Evolutionary conservation across 2,329 filamentous ascomycete genomes (phyloP).

Genomic region (Sporothrix pseudoabietina): DNA sequence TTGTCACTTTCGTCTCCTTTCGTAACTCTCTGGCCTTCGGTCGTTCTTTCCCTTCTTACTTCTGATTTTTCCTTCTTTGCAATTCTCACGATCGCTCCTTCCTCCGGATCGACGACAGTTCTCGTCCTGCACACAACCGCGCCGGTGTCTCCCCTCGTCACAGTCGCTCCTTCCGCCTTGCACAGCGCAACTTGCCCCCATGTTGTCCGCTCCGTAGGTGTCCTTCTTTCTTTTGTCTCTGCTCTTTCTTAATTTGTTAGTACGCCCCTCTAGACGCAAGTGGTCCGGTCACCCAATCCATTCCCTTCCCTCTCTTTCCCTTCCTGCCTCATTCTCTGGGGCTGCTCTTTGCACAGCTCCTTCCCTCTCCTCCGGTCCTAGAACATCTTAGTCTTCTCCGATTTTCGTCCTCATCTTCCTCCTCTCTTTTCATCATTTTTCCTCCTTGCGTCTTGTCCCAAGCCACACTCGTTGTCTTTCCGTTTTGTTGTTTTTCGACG

Average conservation of each 20-base stretch:
- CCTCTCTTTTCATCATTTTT: neutral
- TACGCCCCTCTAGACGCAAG: neutral
- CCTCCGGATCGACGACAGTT: neutral
- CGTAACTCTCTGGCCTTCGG: neutral
- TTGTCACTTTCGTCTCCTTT: neutral
- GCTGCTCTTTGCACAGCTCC: neutral
- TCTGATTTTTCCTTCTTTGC: neutral
- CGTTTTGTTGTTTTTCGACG: neutral
- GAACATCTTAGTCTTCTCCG: neutral
- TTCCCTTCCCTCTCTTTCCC: neutral
- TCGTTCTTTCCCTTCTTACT: neutral
- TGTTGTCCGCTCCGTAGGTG: slow-evolving; percentile 8
- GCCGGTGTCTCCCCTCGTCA: neutral
- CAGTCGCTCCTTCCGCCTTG: neutral
- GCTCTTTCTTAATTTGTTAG: neutral
- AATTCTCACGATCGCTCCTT: slow-evolving; percentile 2
- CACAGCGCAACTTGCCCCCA: neutral
- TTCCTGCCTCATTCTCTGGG: neutral
- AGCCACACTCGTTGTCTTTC: neutral
- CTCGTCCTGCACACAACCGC: neutral
- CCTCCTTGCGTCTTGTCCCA: neutral
- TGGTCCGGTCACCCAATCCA: neutral
- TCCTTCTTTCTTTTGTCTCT: neutral
- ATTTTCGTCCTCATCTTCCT: neutral
- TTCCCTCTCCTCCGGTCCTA: neutral